Percentiles rank a stretch among this genome's conserved stretches.
phyloP scores from a whole-genome alignment of 176 grass and related monocot species.

The Secale cereale region DNA sequence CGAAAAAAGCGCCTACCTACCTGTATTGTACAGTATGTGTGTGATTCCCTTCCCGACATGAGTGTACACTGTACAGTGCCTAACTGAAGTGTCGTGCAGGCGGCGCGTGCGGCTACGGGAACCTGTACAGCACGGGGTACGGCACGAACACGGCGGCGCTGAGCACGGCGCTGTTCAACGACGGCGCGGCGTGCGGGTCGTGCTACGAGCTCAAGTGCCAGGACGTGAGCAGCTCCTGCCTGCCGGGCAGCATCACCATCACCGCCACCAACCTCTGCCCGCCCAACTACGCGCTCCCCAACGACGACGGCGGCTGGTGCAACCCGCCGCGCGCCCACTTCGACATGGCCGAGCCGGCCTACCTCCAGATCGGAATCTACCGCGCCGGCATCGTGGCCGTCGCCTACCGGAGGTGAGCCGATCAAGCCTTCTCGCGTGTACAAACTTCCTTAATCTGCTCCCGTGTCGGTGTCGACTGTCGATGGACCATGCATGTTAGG shows the following conservation, averaged over 20 bases:
- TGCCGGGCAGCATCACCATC: not conserved
- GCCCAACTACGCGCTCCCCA: conserved; percentile 57
- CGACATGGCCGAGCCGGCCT: conserved; percentile 87
- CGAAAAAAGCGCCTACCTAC: no score
- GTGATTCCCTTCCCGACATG: no score
- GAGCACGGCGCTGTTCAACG: conserved; percentile 95
- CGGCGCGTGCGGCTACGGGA: not conserved
- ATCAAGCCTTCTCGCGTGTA: no score
- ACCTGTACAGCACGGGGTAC: conserved; percentile 59
- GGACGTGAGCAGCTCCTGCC: conserved; percentile 15
- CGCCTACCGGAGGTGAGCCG: conserved; percentile 58
- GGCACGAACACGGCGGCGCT: conserved; percentile 83
- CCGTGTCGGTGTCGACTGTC: conserved; percentile 32
- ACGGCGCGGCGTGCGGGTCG: conserved; percentile 60
- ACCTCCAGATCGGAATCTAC: conserved; percentile 24
- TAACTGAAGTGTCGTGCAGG: conserved; percentile 24
- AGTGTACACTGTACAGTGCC: not conserved
- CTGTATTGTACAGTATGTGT: not conserved
- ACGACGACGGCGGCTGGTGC: conserved; percentile 89
- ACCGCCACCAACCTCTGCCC: not conserved
- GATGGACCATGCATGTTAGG: not conserved
- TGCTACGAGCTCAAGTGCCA: conserved; percentile 79
- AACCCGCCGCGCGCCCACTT: conserved; percentile 90
- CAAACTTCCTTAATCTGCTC: not conserved
- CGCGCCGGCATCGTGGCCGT: conserved; percentile 8